Conservation (phyloP, 176 grass and related monocot genomes). For the Carex kokanica region DNA sequence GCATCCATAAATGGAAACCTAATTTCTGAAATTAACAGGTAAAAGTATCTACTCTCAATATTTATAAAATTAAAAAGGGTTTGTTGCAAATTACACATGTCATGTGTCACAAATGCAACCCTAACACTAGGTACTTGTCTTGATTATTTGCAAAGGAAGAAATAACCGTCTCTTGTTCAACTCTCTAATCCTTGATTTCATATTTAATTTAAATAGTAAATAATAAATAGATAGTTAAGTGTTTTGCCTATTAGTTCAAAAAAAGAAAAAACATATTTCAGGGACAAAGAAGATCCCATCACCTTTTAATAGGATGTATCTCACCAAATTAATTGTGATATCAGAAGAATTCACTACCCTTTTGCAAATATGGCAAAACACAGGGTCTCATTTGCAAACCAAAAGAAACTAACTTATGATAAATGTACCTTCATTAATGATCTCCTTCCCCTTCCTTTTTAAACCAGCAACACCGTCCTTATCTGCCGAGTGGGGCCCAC, state of each 20-base stretch:
- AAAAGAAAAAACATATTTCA: too few species aligned
- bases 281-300: too few species aligned
- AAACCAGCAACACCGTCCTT: slow-evolving; percentile 6
- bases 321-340: too few species aligned
- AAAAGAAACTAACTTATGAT: neutral
- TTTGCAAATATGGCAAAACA: neutral
- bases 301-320: too few species aligned
- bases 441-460: slow-evolving; percentile 26
- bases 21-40: slow-evolving; percentile 25
- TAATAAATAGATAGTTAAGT: too few species aligned
- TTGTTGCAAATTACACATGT: too few species aligned
- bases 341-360: too few species aligned
- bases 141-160: neutral
- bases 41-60: neutral
- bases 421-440: slow-evolving; percentile 35
- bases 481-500: slow-evolving; percentile 21
- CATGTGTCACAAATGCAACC: too few species aligned
- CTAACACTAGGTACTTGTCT: neutral
- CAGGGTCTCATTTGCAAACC: neutral
- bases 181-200: too few species aligned
- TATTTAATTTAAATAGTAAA: too few species aligned
- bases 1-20: slow-evolving; percentile 74
- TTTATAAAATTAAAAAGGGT: neutral
- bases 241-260: too few species aligned
- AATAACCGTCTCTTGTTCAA: neutral